phyloP scores from a whole-genome alignment of 2,329 filamentous ascomycete species.

The Gaeumannomyces sp. region DNA sequence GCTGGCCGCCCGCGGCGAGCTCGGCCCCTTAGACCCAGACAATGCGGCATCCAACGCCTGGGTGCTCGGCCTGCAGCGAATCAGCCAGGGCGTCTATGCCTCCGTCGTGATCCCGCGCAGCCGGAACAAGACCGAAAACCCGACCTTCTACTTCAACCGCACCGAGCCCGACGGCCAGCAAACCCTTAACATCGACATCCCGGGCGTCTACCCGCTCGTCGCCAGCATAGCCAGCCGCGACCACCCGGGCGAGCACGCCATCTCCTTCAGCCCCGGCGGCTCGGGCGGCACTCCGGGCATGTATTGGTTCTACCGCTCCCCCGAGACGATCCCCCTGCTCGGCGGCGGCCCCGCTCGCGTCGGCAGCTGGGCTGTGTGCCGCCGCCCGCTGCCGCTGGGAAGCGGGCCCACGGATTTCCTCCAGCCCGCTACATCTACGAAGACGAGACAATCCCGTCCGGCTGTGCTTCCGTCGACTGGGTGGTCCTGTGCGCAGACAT shows the following conservation, averaged over 20 bases:
- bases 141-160: conserved; percentile 8
- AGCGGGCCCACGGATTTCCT: not conserved
- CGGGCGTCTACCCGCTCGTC: conserved; percentile 5
- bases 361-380: conserved; percentile 6
- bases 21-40: conserved; percentile 3
- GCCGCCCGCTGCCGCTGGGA: not conserved
- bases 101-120: not conserved
- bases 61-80: conserved; percentile 5
- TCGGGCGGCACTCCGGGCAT: not conserved
- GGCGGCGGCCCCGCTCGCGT: too few species aligned
- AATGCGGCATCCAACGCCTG: conserved; percentile 7
- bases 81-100: conserved; percentile 5
- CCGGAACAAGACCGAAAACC: conserved; percentile 8
- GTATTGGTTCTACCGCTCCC: not conserved
- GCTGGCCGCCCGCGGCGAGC: conserved; percentile 4
- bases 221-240: not conserved
- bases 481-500: not conserved
- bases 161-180: not conserved
- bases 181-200: conserved; percentile 7
- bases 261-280: conserved; percentile 1
- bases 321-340: not conserved
- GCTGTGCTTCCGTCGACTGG: not conserved
- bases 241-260: not conserved
- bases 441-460: not conserved
- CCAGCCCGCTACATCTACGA: not conserved